Evolutionary conservation across 768 basidiomycete genomes (phyloP), one percentile per base, ranked within the genome.

Genomic region (Pisolithus orientalis): DNA sequence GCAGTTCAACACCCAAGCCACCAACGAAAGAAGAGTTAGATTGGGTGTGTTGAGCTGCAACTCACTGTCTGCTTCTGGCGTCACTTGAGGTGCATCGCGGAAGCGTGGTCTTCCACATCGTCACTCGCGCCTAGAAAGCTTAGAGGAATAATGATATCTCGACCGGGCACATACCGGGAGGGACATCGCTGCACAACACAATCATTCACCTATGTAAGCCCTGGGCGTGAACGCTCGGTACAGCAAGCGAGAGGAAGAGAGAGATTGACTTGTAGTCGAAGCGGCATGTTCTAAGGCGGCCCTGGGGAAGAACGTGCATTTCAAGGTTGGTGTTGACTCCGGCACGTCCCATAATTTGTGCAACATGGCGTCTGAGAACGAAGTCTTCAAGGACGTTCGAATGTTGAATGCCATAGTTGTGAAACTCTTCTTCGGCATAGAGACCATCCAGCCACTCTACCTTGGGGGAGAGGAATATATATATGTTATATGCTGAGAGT

Each of bases 1-100:
- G 44, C 85, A 74, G 31, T 73, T 68, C 3, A 95, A 75, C 59
- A 95, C 72, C 84, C 90, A 87, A 0, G 78, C 80, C 3, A 94
- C 78, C 44, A 95, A 96, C 0, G 94, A 94, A 14, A 93, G 77
- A 5, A 94, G 76, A 6, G 72, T 79, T 0, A 89, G 79, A 2
- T 75, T 59, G 28, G 95, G 79, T 1, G 61, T 74, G 25, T 68
- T 67, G 0, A 91, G 90, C 59, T 94, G 92, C 56, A 87, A 69
- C 0, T 68, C 67, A 27, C 76, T 70, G 44, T 77, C 71, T 11
- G 67, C 6, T 74, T 68, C 2, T 68, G 65, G 5, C 85, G 65
- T 8, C 68, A 32, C 31, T 32, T 11, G 58, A 0, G 84, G 82
- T 1, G 93, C 90, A 2, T 81, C 78, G 59, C 89, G 91, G 59